Evolutionary conservation across 495 filamentous ascomycete species (phyloP), one percentile per base, ranked within the genome.

Genomic region (Xylaria scruposa): DNA sequence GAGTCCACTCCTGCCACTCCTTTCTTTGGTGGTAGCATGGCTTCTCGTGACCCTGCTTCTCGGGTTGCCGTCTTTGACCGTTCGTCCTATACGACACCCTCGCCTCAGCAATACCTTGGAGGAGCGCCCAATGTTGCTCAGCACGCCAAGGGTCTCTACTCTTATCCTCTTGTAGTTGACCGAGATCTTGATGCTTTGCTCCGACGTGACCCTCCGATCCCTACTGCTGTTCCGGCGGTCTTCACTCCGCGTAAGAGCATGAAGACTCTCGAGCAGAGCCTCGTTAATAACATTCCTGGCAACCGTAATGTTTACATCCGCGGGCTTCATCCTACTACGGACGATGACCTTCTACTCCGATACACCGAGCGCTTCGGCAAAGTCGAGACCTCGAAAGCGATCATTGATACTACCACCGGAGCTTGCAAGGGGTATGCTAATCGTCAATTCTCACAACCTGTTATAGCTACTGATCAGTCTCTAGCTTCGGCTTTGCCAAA

Each of bases 271-370:
- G 93, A 95, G 72, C 94, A 97, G 82, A 94, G 94, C 75, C 85
- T 98, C 60, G 92, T 97, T 79, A 98, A 98, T 74, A 91, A 92
- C 47, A 93, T 88, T 89, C 78, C 92, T 83, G 75, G 95, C 88
- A 85, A 98, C 88, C 85, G 86, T 62, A 99, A 99, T 74, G 95
- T 99, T 72, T 99, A 99, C 83, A 97, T 99, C 71, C 92, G 96
- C 66, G 96, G 96, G 19, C 90, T 99, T 63, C 92, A 93, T 58
- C 97, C 97, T 0, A 93, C 96, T 75, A 98, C 95, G 0, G 94
- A 95, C 63, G 96, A 99, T 79, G 92, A 97, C 61, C 91, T 95
- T 77, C 84, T 99, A 53, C 87, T 92, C 68, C 84, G 85, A 19
- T 98, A 96, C 84, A 93, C 94, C 19, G 84, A 87, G 70, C 91